These are phyloP conservation scores for Terfezia claveryi DNA, from an alignment of 495 filamentous ascomycete genomes.

Conservation along the genomic window DNA sequence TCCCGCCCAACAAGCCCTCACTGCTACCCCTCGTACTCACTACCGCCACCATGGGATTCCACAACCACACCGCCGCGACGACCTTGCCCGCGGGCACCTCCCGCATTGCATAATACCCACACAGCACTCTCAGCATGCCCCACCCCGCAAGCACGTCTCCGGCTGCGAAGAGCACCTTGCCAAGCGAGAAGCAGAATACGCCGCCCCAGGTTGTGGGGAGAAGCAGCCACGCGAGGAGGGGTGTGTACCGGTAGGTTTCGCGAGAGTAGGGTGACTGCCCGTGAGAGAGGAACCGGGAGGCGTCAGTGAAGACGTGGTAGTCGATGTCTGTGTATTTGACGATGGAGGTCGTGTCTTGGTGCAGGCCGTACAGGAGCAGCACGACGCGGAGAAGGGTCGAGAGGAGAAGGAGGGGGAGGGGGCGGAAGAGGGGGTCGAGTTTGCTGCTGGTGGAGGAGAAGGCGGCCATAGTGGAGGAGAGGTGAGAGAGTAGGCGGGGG, in stretches of 20 bases:
- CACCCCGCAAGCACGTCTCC: constrained; percentile 73
- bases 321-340: constrained; percentile 98
- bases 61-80: constrained; percentile 57
- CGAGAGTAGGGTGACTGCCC: constrained; percentile 52
- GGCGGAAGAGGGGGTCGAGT: neutral
- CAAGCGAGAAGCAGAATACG: constrained; percentile 52
- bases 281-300: constrained; percentile 45
- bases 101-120: constrained; percentile 25
- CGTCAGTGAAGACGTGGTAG: constrained; percentile 97
- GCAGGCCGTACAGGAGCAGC: constrained; percentile 66
- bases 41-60: constrained; percentile 94
- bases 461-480: too few species aligned
- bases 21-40: constrained; percentile 88
- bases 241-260: constrained; percentile 94
- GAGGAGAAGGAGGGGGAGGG: constrained; percentile 15
- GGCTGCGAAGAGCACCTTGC: constrained; percentile 67
- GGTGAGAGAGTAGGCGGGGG: too few species aligned
- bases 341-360: constrained; percentile 44
- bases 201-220: constrained; percentile 48
- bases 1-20: constrained; percentile 67
- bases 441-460: neutral
- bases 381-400: constrained; percentile 39
- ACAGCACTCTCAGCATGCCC: constrained; percentile 26
- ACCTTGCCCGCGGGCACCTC: constrained; percentile 40
- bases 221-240: constrained; percentile 72